Percentiles rank a stretch among this genome's conserved stretches.
Evolutionary conservation across 2,329 filamentous ascomycete genomes (phyloP).

Genomic region (Penicillium sp.): DNA sequence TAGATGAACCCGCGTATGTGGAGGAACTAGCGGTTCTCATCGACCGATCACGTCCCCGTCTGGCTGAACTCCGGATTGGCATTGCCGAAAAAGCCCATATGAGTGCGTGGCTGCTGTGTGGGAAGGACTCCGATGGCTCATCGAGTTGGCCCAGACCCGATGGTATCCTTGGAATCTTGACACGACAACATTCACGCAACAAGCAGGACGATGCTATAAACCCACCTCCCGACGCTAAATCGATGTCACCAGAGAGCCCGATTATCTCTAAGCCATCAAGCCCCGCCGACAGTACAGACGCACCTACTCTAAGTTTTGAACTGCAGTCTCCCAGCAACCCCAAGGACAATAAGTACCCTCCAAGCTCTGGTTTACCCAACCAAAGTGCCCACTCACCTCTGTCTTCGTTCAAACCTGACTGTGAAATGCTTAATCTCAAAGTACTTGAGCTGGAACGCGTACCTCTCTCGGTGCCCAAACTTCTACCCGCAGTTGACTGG

Average conservation of each 20-base stretch:
- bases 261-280: background rate
- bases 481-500: slow-evolving; percentile 73
- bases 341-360: background rate
- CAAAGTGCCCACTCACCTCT: slow-evolving; percentile 3
- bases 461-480: slow-evolving; percentile 68
- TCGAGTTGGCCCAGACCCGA: slow-evolving; percentile 34
- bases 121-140: slow-evolving; percentile 13
- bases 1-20: slow-evolving; percentile 78
- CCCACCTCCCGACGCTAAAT: background rate
- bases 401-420: slow-evolving; percentile 20
- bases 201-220: slow-evolving; percentile 6
- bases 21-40: slow-evolving; percentile 80
- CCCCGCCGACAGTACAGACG: background rate
- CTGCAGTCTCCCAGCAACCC: background rate
- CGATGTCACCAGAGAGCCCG: background rate
- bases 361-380: background rate
- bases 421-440: slow-evolving; percentile 61
- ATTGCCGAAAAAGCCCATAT: slow-evolving; percentile 53
- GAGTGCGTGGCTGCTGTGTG: slow-evolving; percentile 27
- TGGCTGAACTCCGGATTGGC: slow-evolving; percentile 72
- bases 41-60: slow-evolving; percentile 63
- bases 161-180: slow-evolving; percentile 36
- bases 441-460: slow-evolving; percentile 73
- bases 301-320: background rate
- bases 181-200: slow-evolving; percentile 5